These are phyloP conservation scores for Gossypium arboreum DNA, from an alignment of 345 rosid genomes.

Conservation along the genomic window DNA sequence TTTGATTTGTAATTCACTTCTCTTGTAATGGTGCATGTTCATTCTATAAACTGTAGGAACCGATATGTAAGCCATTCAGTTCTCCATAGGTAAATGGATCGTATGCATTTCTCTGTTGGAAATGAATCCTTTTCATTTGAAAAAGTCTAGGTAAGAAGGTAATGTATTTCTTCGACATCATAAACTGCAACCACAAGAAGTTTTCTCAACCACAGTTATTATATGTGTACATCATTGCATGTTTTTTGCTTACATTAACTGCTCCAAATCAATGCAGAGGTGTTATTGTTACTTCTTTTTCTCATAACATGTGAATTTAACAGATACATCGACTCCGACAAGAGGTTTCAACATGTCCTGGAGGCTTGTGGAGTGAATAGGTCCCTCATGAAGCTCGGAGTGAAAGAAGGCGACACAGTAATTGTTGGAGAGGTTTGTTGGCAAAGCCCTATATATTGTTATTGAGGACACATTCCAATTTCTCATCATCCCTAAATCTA, in stretches of 20 bases:
- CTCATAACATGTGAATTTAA: slow-evolving; percentile 13
- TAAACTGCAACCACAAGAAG: not conserved
- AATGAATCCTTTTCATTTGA: not conserved
- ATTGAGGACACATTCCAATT: not conserved
- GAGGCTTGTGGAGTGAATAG: slow-evolving; percentile 88
- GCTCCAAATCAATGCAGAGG: not conserved
- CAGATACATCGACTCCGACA: slow-evolving; percentile 85
- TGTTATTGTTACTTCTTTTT: not conserved
- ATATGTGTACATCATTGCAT: not conserved
- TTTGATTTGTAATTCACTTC: not conserved
- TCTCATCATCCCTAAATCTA: not conserved
- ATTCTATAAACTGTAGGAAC: not conserved
- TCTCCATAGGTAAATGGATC: not conserved
- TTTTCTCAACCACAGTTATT: not conserved
- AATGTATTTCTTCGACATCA: not conserved
- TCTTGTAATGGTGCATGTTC: not conserved
- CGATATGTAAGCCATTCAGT: not conserved
- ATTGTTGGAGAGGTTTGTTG: slow-evolving; percentile 78
- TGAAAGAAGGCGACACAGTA: slow-evolving; percentile 92
- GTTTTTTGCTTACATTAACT: not conserved
- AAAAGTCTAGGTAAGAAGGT: not conserved
- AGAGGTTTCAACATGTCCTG: slow-evolving; percentile 80
- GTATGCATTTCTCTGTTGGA: slow-evolving; percentile 1
- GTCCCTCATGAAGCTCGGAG: slow-evolving; percentile 69
- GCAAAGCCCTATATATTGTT: not conserved